A percentile compares a stretch with the other conserved stretches of the same genome.
phyloP scores from a whole-genome alignment of 139 green algal genomes.

The Pycnococcus provasolii region DNA sequence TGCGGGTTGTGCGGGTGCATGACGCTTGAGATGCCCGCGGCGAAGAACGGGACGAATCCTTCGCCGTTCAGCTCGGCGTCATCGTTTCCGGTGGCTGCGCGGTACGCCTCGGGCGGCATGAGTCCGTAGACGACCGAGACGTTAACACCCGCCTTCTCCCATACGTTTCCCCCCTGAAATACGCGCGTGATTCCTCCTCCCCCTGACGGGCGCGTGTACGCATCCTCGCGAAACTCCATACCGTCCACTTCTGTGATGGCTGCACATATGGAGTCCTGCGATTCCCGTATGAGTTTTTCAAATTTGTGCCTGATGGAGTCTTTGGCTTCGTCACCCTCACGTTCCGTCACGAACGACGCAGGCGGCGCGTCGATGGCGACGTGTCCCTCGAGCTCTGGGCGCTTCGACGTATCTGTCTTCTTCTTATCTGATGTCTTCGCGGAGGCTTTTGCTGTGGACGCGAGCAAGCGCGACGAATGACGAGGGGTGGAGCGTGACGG shows the following conservation, averaged over 20 bases:
- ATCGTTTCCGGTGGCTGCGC: constrained; percentile 57
- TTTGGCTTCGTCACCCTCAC: too few relatives aligned
- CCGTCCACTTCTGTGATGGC: constrained; percentile 80
- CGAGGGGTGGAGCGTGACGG: too few relatives aligned
- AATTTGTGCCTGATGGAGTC: constrained; percentile 55
- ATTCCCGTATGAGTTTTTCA: constrained; percentile 67
- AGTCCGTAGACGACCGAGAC: constrained; percentile 92
- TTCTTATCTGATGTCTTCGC: too few relatives aligned
- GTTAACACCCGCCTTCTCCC: constrained; percentile 88
- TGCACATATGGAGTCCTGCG: constrained; percentile 79
- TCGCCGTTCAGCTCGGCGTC: not conserved
- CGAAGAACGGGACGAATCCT: constrained; percentile 88
- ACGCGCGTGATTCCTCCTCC: constrained; percentile 93
- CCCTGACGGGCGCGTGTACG: constrained; percentile 72
- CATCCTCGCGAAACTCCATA: constrained; percentile 77
- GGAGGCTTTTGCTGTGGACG: too few relatives aligned
- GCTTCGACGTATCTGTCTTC: too few relatives aligned
- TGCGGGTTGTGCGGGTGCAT: constrained; percentile 97
- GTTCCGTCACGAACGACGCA: too few relatives aligned
- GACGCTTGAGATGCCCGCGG: constrained; percentile 82
- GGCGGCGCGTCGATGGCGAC: too few relatives aligned
- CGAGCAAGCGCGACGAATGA: too few relatives aligned
- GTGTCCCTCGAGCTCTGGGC: too few relatives aligned
- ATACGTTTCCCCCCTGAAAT: constrained; percentile 79
- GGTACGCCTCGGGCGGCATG: constrained; percentile 95